Evolutionary conservation across 345 rosid genomes (phyloP), one percentile per base, ranked within the genome.

Genomic region (Chamaenerion angustifolium): DNA sequence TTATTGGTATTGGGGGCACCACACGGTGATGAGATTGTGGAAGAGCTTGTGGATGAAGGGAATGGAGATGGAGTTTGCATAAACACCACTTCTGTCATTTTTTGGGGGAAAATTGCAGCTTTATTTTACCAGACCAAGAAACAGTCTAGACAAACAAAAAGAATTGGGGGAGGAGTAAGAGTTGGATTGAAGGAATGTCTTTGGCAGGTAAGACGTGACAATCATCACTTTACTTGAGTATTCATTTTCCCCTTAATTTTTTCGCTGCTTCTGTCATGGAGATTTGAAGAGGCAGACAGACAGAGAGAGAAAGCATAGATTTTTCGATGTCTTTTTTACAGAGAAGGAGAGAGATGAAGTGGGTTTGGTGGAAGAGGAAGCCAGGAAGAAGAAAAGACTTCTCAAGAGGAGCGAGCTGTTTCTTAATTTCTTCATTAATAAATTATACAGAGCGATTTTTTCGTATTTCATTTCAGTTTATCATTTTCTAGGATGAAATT

Each of bases 1-100:
- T 79, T 79, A 82, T 72, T 62, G 62, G 66, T 79, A 82, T 72
- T 62, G 62, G 66, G 8, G 7, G 5, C 37, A 31, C 0, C 76
- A 64, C 68, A 76, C 61, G 81, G 72, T 46, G 85, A 52, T 11
- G 94, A 68, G 31, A 21, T 21, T 21, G 25, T 3, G 37, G 81
- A 67, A 45, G 89, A 74, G 76, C 97, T 88, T 85, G 95, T 68
- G 63, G 95, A 65, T 59, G 88, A 89, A 80, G 97, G 73, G 79
- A 85, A 89, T 58, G 76, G 80, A 71, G 85, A 79, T 61, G 80
- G 85, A 55, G 69, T 77, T 27, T 43, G 60, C 48, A 83, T 71
- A 8, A 31, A 31, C 7, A 31, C 37, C 46, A 89, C 85, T 57
- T 79, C 88, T 42, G 95, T 81, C 97, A 89, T 85, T 27, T 59